A percentile compares a stretch with the other conserved stretches of the same genome.
Evolutionary conservation across 2,329 filamentous ascomycete genomes (phyloP).

Genomic region (Colletotrichum gigasporum): DNA sequence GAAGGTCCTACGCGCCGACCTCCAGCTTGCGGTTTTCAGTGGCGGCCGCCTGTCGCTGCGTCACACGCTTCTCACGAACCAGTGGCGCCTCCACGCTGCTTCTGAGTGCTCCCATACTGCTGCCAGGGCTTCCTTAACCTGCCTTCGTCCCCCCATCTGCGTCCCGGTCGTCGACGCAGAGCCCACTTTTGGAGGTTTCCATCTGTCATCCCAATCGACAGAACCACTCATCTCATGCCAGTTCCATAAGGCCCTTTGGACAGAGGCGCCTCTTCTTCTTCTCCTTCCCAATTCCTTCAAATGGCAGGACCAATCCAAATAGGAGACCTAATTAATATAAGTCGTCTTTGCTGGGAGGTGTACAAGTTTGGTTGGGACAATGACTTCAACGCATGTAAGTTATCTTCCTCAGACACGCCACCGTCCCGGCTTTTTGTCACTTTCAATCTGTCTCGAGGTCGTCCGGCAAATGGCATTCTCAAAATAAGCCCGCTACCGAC

Average conservation of each 20-base stretch:
- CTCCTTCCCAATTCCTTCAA: background rate
- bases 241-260: constrained; percentile 9
- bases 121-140: constrained; percentile 18
- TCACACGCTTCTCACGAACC: background rate
- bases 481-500: background rate
- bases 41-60: constrained; percentile 10
- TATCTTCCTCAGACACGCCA: background rate
- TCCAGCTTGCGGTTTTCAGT: background rate
- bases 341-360: constrained; percentile 43
- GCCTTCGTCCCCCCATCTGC: constrained; percentile 4
- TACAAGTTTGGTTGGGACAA: constrained; percentile 43
- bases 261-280: background rate
- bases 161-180: background rate
- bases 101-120: background rate
- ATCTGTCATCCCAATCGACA: constrained; percentile 15
- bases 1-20: background rate
- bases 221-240: constrained; percentile 1
- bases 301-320: constrained; percentile 36
- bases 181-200: constrained; percentile 15
- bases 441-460: background rate
- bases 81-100: background rate
- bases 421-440: background rate
- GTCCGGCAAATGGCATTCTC: background rate
- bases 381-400: constrained; percentile 45
- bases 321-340: constrained; percentile 44